Conservation (phyloP, 371 early-diverging fungal genomes). For the Nematocida major region DNA sequence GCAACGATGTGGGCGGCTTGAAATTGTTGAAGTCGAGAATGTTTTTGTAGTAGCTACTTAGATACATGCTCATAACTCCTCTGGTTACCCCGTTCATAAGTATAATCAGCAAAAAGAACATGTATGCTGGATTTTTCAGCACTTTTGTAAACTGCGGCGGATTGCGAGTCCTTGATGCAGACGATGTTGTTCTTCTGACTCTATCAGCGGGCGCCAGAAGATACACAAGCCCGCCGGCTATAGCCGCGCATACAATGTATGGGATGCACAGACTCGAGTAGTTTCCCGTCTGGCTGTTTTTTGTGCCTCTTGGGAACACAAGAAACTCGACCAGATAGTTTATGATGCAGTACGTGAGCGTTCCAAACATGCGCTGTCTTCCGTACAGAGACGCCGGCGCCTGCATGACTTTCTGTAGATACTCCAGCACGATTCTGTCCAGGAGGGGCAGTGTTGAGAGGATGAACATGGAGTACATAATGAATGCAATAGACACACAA, state of each 20-base stretch:
- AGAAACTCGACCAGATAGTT: slow-evolving; percentile 55
- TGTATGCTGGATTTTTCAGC: slow-evolving; percentile 58
- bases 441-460: slow-evolving; percentile 28
- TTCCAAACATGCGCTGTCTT: slow-evolving; percentile 65
- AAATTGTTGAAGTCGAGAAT: slow-evolving; percentile 57
- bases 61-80: slow-evolving; percentile 63
- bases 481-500: slow-evolving; percentile 55
- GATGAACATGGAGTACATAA: slow-evolving; percentile 56
- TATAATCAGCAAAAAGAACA: slow-evolving; percentile 66
- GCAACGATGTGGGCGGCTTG: slow-evolving; percentile 42
- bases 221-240: slow-evolving; percentile 16
- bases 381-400: slow-evolving; percentile 61
- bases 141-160: slow-evolving; percentile 50
- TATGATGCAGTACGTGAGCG: slow-evolving; percentile 59
- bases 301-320: not conserved
- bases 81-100: slow-evolving; percentile 65
- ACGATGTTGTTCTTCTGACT: not conserved
- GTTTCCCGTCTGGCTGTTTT: slow-evolving; percentile 14
- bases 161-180: slow-evolving; percentile 17
- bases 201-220: slow-evolving; percentile 35
- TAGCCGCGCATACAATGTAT: slow-evolving; percentile 48
- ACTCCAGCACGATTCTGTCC: slow-evolving; percentile 60
- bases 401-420: slow-evolving; percentile 54
- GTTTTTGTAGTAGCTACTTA: slow-evolving; percentile 57
- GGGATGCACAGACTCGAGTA: slow-evolving; percentile 47